Base-by-base conservation (phyloP, 2,329 filamentous ascomycete species). In the Cladosporium cucumerinum region DNA sequence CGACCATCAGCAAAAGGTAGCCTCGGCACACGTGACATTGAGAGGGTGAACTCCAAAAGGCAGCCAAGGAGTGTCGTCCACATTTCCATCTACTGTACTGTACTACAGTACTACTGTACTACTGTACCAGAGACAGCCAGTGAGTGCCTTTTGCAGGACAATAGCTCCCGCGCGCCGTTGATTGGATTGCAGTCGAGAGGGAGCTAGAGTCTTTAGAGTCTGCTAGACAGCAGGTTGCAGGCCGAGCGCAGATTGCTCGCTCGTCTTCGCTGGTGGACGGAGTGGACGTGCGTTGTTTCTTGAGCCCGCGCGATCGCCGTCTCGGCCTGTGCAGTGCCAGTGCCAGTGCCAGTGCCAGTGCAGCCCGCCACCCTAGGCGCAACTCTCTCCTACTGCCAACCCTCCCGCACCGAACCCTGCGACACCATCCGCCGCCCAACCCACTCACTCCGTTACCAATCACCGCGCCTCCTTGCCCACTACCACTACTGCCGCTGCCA, bases 361-460 rank as follows among this genome's bases (percentile, higher is more conserved):
- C 26, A 28, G 28, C 12, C 32, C 32, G 32, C 32, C 23, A 18
- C 55, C 34, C 51, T 55, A 39, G 16, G 26, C 51, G 51, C 51
- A 54, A 28, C 32, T 23, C 51, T 23, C 51, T 52, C 12, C 16
- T 18, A 18, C 51, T 26, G 18, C 32, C 52, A 14, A 54, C 28
- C 52, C 52, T 57, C n/a, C 32, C 54, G 32, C 54, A 23, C 52
- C 32, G 32, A 32, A 32, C 52, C 28, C 52, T 57, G 32, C 32
- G 32, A 34, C 51, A 30, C 26, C 26, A 21, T 18, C 51, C 26
- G 26, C 30, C 28, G 51, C 51, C 51, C 51, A n/a, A n/a, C n/a
- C n/a, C n/a, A n/a, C n/a, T n/a, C n/a, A 54, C 51, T 32, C 32
- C 54, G 30, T 57, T 57, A 57, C 54, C 54, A 57, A 57, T 36